Percentiles rank a stretch among this genome's conserved stretches.
Evolutionary conservation across 176 grass and related monocot genomes (phyloP).

Genomic region (Oryza coarctata): DNA sequence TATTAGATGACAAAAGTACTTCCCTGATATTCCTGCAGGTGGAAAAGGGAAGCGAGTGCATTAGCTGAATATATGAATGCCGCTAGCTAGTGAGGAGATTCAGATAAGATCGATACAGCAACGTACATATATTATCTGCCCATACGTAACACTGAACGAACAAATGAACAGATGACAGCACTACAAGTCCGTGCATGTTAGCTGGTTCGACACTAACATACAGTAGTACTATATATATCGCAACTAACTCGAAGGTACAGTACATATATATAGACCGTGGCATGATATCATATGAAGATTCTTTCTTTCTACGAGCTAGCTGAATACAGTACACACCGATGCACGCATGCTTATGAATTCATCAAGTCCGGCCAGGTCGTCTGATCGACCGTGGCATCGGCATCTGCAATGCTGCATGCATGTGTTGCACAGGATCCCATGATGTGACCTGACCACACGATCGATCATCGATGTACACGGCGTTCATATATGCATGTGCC

Average conservation of each 20-base stretch:
- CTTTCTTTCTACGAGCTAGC: not conserved
- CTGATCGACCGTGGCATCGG: not conserved
- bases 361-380: no score
- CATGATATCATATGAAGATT: not conserved
- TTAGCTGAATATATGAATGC: not conserved
- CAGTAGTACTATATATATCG: no score
- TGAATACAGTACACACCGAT: not conserved
- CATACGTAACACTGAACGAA: no score
- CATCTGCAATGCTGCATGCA: not conserved
- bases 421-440: slow-evolving; percentile 15
- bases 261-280: no score
- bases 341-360: not conserved
- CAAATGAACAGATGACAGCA: no score
- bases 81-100: not conserved
- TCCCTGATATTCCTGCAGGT: not conserved
- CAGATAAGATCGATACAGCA: not conserved
- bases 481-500: not conserved
- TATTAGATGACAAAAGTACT: no score
- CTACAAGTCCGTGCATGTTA: no score
- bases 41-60: not conserved
- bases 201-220: no score
- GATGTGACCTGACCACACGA: slow-evolving; percentile 32
- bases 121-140: not conserved
- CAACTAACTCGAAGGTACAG: not conserved
- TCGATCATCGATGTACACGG: not conserved